Conservation (phyloP, 73 alveolate species). For the Tetrahymena borealis region DNA sequence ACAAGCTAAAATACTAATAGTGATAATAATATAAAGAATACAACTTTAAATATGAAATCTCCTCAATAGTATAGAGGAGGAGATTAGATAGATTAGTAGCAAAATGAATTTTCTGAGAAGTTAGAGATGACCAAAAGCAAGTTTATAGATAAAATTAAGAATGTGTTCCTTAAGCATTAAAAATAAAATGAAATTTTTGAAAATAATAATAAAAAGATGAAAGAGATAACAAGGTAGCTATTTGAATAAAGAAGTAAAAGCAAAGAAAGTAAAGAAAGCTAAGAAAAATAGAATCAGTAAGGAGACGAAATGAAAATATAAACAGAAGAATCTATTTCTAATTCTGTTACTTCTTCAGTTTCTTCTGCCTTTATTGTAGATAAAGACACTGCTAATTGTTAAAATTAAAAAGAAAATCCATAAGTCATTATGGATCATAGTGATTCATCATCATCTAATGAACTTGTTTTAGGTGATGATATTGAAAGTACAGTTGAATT, state of each 20-base stretch:
- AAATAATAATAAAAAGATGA: neutral
- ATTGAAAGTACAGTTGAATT: neutral
- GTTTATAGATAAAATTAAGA: neutral
- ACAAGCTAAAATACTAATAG: neutral
- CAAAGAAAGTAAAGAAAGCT: neutral
- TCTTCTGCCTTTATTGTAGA: neutral
- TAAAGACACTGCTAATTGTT: neutral
- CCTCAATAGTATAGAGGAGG: neutral
- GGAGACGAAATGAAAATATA: neutral
- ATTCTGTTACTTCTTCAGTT: neutral
- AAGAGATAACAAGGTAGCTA: neutral
- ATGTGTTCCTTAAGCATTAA: neutral
- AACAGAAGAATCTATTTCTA: neutral
- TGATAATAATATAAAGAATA: neutral
- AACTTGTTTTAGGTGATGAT: neutral
- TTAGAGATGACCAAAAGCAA: neutral
- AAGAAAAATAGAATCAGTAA: neutral
- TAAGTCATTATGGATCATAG: neutral
- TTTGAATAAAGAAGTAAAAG: neutral
- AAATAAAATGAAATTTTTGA: neutral
- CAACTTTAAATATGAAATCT: neutral
- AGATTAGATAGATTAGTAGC: neutral
- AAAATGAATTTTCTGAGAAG: neutral
- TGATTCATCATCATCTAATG: neutral
- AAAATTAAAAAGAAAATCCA: neutral